These are phyloP conservation scores for Termitomyces sp. DNA, from an alignment of 768 basidiomycete genomes.

Conservation along the genomic window DNA sequence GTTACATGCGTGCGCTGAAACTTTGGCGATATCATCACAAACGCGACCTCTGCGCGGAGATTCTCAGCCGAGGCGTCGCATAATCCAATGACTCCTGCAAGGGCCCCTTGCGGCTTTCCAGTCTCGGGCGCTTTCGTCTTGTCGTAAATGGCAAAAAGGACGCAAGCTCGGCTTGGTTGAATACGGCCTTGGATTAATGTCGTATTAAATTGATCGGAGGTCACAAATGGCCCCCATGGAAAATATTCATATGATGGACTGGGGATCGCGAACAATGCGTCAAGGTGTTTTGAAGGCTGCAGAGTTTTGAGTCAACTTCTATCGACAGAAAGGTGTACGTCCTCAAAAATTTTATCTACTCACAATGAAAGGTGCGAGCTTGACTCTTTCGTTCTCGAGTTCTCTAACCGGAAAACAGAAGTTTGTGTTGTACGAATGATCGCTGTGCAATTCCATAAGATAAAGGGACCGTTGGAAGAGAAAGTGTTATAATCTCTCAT, in stretches of 20 bases:
- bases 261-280: slow-evolving; percentile 30
- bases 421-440: slow-evolving; percentile 37
- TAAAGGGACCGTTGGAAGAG: no score
- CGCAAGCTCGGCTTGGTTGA: slow-evolving; percentile 26
- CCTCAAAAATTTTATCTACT: no score
- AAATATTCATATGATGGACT: slow-evolving; percentile 44
- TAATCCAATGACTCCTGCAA: slow-evolving; percentile 55
- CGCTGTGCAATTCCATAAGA: no score
- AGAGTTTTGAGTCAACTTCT: no score
- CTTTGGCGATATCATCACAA: slow-evolving; percentile 46
- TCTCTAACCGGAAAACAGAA: slow-evolving; percentile 45
- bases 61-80: slow-evolving; percentile 39
- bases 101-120: slow-evolving; percentile 15
- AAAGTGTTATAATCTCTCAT: no score
- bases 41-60: slow-evolving; percentile 52
- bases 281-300: slow-evolving; percentile 43
- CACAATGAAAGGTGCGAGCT: slow-evolving; percentile 48
- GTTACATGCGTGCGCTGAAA: slow-evolving; percentile 68
- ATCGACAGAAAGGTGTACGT: no score
- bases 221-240: slow-evolving; percentile 46
- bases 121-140: slow-evolving; percentile 28
- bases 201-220: slow-evolving; percentile 30
- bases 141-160: slow-evolving; percentile 55
- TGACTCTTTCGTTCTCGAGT: slow-evolving; percentile 46
- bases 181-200: slow-evolving; percentile 33